These are phyloP conservation scores for Leucaena leucocephala DNA, from an alignment of 306 rosid species.

Conservation along the genomic window DNA sequence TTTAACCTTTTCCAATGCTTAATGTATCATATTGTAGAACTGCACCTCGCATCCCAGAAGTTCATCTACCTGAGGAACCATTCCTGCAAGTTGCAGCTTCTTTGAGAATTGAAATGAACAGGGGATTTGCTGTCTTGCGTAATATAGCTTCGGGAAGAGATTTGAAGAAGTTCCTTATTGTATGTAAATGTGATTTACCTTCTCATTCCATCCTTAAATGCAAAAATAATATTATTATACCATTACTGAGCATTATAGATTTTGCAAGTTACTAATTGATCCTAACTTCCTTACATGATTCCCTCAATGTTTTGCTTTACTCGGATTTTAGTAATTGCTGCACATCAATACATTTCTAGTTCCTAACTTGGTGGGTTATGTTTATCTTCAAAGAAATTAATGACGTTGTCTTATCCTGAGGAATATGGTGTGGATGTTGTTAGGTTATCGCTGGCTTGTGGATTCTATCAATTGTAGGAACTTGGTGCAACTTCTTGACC, in stretches of 20 bases:
- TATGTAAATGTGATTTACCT: conserved; percentile 44
- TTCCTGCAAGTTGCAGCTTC: conserved; percentile 60
- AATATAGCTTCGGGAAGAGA: conserved; percentile 72
- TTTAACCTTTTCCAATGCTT: conserved; percentile 19
- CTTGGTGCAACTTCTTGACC: conserved; percentile 82
- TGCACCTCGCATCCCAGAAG: conserved; percentile 73
- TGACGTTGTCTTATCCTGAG: conserved; percentile 4
- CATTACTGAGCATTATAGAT: neutral
- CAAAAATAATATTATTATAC: neutral
- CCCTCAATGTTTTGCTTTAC: neutral
- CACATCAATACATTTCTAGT: neutral
- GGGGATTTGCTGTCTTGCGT: conserved; percentile 54
- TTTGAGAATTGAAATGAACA: conserved; percentile 64
- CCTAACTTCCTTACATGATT: neutral
- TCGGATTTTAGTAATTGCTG: neutral
- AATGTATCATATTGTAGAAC: conserved; percentile 51
- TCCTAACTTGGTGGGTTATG: neutral
- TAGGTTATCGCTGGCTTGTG: conserved; percentile 81
- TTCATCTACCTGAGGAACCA: conserved; percentile 72
- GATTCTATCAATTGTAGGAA: conserved; percentile 76
- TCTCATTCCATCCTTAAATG: conserved; percentile 1
- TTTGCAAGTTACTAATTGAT: neutral
- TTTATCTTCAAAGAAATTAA: conserved; percentile 3
- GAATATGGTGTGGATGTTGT: conserved; percentile 13
- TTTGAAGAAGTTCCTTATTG: conserved; percentile 78